Base-by-base conservation (phyloP, 768 basidiomycete genomes). In the Boletellus sp. region DNA sequence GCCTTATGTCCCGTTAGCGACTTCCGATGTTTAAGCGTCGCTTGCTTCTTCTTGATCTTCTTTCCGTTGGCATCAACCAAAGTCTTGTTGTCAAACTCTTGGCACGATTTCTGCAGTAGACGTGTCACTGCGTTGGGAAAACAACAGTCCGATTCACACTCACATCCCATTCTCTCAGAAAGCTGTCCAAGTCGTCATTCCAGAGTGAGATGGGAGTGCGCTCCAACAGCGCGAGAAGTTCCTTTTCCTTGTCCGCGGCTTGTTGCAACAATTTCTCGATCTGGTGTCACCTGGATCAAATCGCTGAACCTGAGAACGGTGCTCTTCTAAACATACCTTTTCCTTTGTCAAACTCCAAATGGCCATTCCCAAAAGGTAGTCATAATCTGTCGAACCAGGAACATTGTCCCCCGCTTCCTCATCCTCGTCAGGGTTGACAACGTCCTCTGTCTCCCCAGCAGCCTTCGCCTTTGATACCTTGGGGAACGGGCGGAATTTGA, bases 301-400 rank as follows among this genome's bases (percentile, higher is more conserved):
- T 22, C 33, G 35, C 22, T 8, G 6, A 33, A 37, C 43, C 20
- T n/a, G 38, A 33, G 7, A 33, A 47, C 12, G 38, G 26, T n/a
- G 37, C 17, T 4, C 11, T 12, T 42, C 32, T 16, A 38, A 12
- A 52, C 66, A 6, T 46, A 88, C 91, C 83, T 87, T 94, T 71
- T 98, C 95, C 59, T 79, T 85, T 1, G 95, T 99, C 74, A 99
- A 73, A 71, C 87, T 95, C 77, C 83, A 94, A 62, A 99, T 95
- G 1, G 92, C 74, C 95, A 99, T 98, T 15, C 90, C 84, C 51
- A 99, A 73, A 45, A 99, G 70, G 69, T 99, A 98, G 64, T 99
- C 94, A 63, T 77, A 99, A 70, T 97, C 94, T 24, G 76, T 75
- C 5, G 71, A 58, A 11, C 71, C 68, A 36, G 73, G 76, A 5